Base-by-base conservation (phyloP, 1,284 basidiomycete species). In the Amylostereum areolatum region DNA sequence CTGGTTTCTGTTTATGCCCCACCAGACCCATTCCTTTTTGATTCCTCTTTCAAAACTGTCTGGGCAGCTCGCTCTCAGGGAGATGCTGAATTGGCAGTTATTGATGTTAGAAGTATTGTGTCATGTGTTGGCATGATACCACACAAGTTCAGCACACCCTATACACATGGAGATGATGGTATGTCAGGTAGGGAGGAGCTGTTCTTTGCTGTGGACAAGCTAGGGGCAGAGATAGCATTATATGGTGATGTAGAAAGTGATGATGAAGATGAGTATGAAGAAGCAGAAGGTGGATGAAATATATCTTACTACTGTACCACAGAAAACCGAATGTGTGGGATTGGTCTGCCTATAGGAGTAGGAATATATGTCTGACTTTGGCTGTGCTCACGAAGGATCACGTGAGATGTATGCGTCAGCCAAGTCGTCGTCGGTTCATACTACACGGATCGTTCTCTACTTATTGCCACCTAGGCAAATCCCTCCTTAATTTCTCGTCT, bases 101-200 rank as follows among this genome's bases (percentile, higher is more conserved):
- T 53, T 5, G 28, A 53, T 18, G 50, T 39, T 4, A 51, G 43
- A 34, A 25, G 45, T 6, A 53, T 58, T n/a, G 8, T 24, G 0
- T 37, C 53, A 1, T 47, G 47, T 4, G 53, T 56, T 0, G 53
- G 44, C 1, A 58, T 58, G 53, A 43, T 54, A 2, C 52, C 52
- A 6, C 37, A 39, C 37, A 25, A 39, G 6, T 39, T 39, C 12
- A 5, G 27, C 5, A 39, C 37, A 39, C 37, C 37, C 6, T 5
- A n/a, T 39, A 39, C 37, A n/a, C 5, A 39, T 6, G 37, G 37
- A 5, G 37, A 18, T n/a, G n/a, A n/a, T n/a, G n/a, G n/a, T n/a
- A n/a, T n/a, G n/a, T n/a, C n/a, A n/a, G n/a, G n/a, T n/a, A n/a
- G n/a, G n/a, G 37, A 39, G 37, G 27, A 12, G 6, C 12, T 39